Percentiles rank a stretch among this genome's conserved stretches.
Evolutionary conservation across 495 filamentous ascomycete genomes (phyloP).

Genomic region (Aspergillus olivimuriae): DNA sequence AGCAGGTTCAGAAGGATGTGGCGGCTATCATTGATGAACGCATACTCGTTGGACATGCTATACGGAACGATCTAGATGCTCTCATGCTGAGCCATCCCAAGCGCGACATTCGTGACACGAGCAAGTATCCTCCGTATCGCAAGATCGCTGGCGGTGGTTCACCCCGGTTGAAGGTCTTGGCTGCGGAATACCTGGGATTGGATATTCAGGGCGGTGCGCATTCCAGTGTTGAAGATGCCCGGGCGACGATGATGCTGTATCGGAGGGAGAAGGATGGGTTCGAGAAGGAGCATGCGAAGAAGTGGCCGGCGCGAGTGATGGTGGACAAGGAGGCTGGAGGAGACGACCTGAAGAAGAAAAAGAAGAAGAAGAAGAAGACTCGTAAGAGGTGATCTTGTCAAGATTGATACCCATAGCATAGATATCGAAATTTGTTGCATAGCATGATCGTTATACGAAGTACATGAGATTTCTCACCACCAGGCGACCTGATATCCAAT

Average conservation of each 20-base stretch:
- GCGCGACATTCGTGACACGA: constrained; percentile 77
- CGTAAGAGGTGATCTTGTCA: constrained; percentile 46
- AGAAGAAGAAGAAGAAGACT: constrained; percentile 49
- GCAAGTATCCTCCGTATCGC: constrained; percentile 64
- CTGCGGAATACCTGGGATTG: constrained; percentile 68
- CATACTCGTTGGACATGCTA: constrained; percentile 83
- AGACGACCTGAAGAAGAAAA: constrained; percentile 39
- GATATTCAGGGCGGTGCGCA: constrained; percentile 77
- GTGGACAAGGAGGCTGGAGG: constrained; percentile 33
- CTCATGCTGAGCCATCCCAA: constrained; percentile 70
- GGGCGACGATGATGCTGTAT: constrained; percentile 83
- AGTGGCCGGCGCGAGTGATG: constrained; percentile 46
- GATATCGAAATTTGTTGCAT: too few relatives aligned
- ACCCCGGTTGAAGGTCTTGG: constrained; percentile 69
- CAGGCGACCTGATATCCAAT: too few relatives aligned
- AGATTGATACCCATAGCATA: too few relatives aligned
- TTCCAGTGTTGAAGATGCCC: constrained; percentile 79
- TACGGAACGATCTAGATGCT: constrained; percentile 76
- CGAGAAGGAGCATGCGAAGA: constrained; percentile 67
- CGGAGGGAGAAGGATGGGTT: constrained; percentile 73
- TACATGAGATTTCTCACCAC: too few relatives aligned
- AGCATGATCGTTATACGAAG: too few relatives aligned
- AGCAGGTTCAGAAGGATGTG: constrained; percentile 67
- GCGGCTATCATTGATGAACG: constrained; percentile 63
- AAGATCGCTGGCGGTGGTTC: constrained; percentile 70